Base-by-base conservation (phyloP, 2,329 filamentous ascomycete genomes). In the Claviceps humidiphila region DNA sequence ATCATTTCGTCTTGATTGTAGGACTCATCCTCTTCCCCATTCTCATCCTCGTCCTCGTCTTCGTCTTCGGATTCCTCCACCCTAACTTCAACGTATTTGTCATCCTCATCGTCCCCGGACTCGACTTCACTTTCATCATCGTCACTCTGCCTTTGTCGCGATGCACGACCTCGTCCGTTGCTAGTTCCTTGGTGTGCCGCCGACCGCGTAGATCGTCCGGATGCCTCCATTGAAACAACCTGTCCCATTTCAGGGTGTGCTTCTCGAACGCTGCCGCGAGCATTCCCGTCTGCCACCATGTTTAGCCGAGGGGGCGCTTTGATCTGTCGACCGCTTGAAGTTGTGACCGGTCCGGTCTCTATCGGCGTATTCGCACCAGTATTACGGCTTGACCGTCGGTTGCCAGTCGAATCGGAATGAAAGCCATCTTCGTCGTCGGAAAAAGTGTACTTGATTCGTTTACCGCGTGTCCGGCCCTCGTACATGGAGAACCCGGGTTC, bases 381-480 rank as follows among this genome's bases (percentile, higher is more conserved):
- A 58, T 89, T 86, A 26, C 91, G 82, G 17, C 81, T 77, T 13
- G 87, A 88, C 6, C 83, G 79, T 73, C 90, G 65, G 66, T 70
- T 67, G 5, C 53, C 54, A 9, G 78, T 77, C 39, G 82, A 83
- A 62, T 84, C 80, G n/a, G 79, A 80, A 52, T 74, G 78, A 50
- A 81, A 80, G 16, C 84, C 81, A 39, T 84, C 84, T 58, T 94
- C 88, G 24, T 94, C 88, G 50, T 96, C 90, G 0, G 89, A 94
- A 64, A 87, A 98, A 0, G 89, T 98, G 64, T 98, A 98, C 68
- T 90, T 94, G 71, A 95, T 86, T 55, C 91, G 86, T 74, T 98
- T 97, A 53, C 93, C 93, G 54, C 93, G 82, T 5, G 94, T 98
- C 51, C 93, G 87, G 49, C 93, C 93, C 71, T 98, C 93, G 66